Evolutionary conservation across 2,329 filamentous ascomycete genomes (phyloP).

Genomic region (Claviceps cyperi): DNA sequence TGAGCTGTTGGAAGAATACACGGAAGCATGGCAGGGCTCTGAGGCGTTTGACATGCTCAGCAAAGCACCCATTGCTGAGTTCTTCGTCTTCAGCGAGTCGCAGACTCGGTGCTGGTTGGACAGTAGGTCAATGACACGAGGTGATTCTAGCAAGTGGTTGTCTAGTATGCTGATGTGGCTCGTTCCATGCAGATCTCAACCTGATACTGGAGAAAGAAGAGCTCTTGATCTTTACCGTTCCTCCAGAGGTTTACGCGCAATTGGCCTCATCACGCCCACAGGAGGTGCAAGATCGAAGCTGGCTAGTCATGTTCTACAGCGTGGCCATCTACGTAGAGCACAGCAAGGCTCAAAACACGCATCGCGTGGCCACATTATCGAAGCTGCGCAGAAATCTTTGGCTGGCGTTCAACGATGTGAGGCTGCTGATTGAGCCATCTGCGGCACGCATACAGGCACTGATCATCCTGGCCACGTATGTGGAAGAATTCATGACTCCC

Average conservation of each 20-base stretch:
- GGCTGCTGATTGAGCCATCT: conserved; percentile 1
- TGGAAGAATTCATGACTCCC: conserved; percentile 3
- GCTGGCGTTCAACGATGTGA: conserved; percentile 3
- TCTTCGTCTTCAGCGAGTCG: background rate
- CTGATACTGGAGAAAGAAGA: background rate
- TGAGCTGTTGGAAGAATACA: background rate
- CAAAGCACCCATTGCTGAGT: background rate
- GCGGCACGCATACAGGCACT: conserved; percentile 1
- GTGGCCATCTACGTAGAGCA: background rate
- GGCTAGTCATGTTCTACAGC: conserved; percentile 5
- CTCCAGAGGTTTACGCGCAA: background rate
- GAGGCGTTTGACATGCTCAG: background rate
- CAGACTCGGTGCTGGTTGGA: background rate
- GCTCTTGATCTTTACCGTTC: background rate
- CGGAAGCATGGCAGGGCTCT: background rate
- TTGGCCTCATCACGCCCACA: background rate
- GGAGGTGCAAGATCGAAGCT: conserved; percentile 1
- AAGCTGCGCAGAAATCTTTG: conserved; percentile 2
- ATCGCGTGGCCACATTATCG: background rate
- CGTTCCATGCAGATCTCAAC: background rate
- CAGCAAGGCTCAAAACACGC: background rate
- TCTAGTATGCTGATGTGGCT: background rate
- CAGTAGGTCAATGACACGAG: background rate
- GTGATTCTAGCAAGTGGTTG: background rate
- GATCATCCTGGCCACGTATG: conserved; percentile 1